Percentiles rank a stretch among this genome's conserved stretches.
phyloP scores from a whole-genome alignment of 305 asterid species.

The Fraxinus ornus region DNA sequence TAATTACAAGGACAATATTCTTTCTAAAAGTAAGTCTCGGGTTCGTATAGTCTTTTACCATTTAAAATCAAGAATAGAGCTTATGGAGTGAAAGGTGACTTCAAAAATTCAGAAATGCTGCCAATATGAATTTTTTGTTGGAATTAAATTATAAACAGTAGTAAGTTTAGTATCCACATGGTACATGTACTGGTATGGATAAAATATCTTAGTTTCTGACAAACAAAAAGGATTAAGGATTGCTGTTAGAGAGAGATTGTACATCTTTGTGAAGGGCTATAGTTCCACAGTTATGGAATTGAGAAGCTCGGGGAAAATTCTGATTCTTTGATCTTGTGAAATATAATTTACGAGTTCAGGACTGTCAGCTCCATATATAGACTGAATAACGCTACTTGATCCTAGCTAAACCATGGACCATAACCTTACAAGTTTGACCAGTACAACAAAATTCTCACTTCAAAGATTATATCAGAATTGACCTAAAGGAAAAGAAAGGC shows the following conservation, averaged over 20 bases:
- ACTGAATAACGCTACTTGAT: background rate
- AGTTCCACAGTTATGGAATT: background rate
- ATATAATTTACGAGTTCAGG: background rate
- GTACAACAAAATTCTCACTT: background rate
- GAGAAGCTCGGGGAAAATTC: background rate
- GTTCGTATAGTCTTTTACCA: background rate
- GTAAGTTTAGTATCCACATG: background rate
- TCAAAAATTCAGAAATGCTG: background rate
- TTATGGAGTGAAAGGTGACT: background rate
- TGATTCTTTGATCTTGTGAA: background rate
- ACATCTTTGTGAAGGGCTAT: background rate
- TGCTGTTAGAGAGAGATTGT: background rate
- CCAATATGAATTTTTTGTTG: background rate
- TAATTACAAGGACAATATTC: background rate
- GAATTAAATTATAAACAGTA: background rate
- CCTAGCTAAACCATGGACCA: background rate
- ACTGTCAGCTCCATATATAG: background rate
- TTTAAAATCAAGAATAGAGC: background rate
- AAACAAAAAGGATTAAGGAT: background rate
- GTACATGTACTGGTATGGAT: background rate
- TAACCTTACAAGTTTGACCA: background rate
- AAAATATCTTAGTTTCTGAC: background rate
- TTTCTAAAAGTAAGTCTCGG: background rate
- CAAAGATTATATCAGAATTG: conserved; percentile 2
- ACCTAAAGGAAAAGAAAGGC: background rate